Evolutionary conservation across 805 yeast species (phyloP).

Genomic region (Starmerella kuoi): DNA sequence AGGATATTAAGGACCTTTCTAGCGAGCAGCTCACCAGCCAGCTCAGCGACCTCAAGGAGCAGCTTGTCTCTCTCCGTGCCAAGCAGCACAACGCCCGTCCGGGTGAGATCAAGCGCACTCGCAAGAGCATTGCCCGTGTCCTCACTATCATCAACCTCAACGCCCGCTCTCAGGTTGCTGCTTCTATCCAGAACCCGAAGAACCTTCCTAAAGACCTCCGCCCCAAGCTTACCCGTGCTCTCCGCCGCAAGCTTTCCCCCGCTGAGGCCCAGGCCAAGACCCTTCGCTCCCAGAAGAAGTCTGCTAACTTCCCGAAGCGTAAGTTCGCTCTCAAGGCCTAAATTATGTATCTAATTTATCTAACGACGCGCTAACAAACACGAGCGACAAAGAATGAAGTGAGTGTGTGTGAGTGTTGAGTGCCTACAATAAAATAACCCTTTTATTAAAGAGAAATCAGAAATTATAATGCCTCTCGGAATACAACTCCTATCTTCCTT

Average conservation of each 20-base stretch:
- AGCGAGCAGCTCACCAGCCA: constrained; percentile 92
- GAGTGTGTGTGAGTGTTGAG: too few species aligned
- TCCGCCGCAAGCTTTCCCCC: constrained; percentile 91
- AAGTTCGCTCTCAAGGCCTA: constrained; percentile 97
- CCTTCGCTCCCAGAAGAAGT: constrained; percentile 81
- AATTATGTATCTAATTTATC: constrained; percentile 15
- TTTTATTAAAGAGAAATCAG: too few species aligned
- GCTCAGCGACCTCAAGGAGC: constrained; percentile 92
- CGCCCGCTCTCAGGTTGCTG: constrained; percentile 92
- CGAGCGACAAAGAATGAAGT: too few species aligned
- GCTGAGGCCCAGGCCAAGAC: constrained; percentile 73
- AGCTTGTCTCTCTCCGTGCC: constrained; percentile 89
- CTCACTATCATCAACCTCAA: constrained; percentile 92
- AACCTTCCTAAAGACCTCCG: constrained; percentile 97
- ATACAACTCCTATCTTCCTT: too few species aligned
- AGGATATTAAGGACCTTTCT: constrained; percentile 92
- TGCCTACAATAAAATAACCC: too few species aligned
- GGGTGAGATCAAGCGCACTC: constrained; percentile 92
- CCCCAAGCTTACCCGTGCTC: constrained; percentile 99
- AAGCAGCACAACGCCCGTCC: constrained; percentile 52
- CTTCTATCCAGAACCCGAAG: constrained; percentile 75
- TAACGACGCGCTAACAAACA: too few species aligned
- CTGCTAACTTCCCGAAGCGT: constrained; percentile 95
- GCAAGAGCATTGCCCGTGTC: constrained; percentile 97
- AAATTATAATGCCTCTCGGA: too few species aligned